These are phyloP conservation scores for Anthoceros angustus DNA, from an alignment of 225 moss, liverwort and hornwort genomes.

Conservation along the genomic window DNA sequence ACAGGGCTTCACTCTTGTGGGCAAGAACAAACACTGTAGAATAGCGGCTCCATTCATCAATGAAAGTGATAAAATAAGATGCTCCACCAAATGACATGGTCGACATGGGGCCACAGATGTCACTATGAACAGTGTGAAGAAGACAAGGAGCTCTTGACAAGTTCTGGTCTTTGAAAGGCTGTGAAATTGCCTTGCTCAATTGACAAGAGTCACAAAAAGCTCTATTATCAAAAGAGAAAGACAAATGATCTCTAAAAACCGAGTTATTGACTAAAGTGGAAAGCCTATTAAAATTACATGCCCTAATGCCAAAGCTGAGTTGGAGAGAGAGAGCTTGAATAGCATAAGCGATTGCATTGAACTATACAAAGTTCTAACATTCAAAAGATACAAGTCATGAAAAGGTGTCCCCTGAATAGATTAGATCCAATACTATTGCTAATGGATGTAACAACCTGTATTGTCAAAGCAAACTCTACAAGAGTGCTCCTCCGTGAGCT, in stretches of 20 bases:
- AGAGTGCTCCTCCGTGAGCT: not conserved
- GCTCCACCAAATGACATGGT: too few species aligned
- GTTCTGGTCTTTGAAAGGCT: not conserved
- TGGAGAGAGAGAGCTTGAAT: not conserved
- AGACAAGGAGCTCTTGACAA: not conserved
- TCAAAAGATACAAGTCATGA: not conserved
- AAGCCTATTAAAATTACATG: conserved; percentile 1
- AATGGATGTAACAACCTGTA: not conserved
- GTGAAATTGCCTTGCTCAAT: conserved; percentile 3
- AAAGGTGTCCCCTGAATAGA: not conserved
- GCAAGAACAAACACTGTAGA: not conserved
- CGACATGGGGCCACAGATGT: too few species aligned
- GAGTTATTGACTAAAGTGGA: not conserved
- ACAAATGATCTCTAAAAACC: not conserved
- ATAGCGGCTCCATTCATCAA: not conserved
- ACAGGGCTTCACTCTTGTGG: not conserved
- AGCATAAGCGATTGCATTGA: not conserved
- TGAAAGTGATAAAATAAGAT: not conserved
- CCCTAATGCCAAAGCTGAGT: not conserved
- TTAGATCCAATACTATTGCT: not conserved
- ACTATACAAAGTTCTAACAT: not conserved
- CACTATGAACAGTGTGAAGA: not conserved
- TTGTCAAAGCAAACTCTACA: not conserved
- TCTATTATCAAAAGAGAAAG: not conserved
- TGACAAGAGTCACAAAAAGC: not conserved